Evolutionary conservation across 345 rosid species (phyloP), one percentile per base, ranked within the genome.

Genomic region (Lepidium didymum): DNA sequence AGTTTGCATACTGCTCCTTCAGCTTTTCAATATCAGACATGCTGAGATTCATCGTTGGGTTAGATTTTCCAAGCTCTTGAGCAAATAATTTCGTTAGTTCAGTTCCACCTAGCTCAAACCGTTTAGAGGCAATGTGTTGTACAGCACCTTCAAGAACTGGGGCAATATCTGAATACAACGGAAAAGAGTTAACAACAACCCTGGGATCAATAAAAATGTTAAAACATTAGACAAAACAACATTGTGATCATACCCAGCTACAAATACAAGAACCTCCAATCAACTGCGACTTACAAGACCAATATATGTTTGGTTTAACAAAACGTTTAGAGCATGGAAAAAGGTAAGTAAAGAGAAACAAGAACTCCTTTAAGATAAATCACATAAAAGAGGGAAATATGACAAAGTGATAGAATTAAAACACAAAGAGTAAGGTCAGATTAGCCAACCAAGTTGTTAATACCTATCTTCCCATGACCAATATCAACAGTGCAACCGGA

Each of bases 91-190:
- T 84, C 0, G 97, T 91, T 77, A 94, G 85, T 41, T 91, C 96
- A 54, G 50, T 68, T 46, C 99, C 96, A 58, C 99, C 99, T 37
- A 94, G 75, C 81, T 94, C 99, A 75, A 85, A 85, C 72, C 96
- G 80, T 78, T 89, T 94, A 0, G 96, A 94, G 49, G 99, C 96
- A 57, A 95, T 89, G 81, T 91, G 96, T 68, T 95, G 99, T 62
- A 95, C 99, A 16, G 97, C 99, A 75, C 97, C 99, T 86, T 95
- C 99, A 81, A 95, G 80, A 73, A 95, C 97, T 29, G 93, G 90
- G 19, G 97, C 97, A 74, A 95, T 89, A 83, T 94, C 99, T 94
- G 90, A 56, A 36, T 65, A 69, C 46, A 53, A 38, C 23, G 4
- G 19, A 62, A 46, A 58, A 56, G 29, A 46, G 15, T 59, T 57